These are phyloP conservation scores for Globisporangium irregulare DNA, from an alignment of 352 stramenopile species.

Conservation along the genomic window DNA sequence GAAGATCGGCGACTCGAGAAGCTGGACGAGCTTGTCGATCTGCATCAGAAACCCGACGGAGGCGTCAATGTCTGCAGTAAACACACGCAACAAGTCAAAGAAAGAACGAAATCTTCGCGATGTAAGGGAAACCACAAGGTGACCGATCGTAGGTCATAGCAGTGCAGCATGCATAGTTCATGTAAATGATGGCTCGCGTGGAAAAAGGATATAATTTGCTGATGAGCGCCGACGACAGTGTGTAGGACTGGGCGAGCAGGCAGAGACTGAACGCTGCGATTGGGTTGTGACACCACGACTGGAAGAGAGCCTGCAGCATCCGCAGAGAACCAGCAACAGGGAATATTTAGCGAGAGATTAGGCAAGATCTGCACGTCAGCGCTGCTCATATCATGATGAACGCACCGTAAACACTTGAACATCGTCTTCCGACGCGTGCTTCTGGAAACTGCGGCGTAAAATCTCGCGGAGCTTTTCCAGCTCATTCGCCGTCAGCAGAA, in stretches of 20 bases:
- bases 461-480: constrained; percentile 87
- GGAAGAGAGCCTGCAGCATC: constrained; percentile 57
- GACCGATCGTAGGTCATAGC: background rate
- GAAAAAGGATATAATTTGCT: constrained; percentile 90
- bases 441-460: constrained; percentile 75
- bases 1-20: constrained; percentile 99
- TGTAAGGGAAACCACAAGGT: constrained; percentile 30
- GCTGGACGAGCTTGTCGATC: constrained; percentile 99
- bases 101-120: constrained; percentile 15
- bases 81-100: constrained; percentile 15
- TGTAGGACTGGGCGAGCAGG: constrained; percentile 97
- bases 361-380: background rate
- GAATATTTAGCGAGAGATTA: background rate
- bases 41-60: constrained; percentile 99
- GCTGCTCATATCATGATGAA: background rate
- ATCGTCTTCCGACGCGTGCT: constrained; percentile 64
- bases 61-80: constrained; percentile 92
- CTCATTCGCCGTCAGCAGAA: constrained; percentile 98
- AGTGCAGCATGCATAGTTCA: background rate
- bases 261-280: constrained; percentile 97
- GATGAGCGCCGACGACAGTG: constrained; percentile 95
- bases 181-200: background rate
- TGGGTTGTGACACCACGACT: constrained; percentile 98
- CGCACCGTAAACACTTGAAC: constrained; percentile 76
- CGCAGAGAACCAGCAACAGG: constrained; percentile 10